phyloP scores from a whole-genome alignment of 164 flowering plant species.

The Macadamia integrifolia region DNA sequence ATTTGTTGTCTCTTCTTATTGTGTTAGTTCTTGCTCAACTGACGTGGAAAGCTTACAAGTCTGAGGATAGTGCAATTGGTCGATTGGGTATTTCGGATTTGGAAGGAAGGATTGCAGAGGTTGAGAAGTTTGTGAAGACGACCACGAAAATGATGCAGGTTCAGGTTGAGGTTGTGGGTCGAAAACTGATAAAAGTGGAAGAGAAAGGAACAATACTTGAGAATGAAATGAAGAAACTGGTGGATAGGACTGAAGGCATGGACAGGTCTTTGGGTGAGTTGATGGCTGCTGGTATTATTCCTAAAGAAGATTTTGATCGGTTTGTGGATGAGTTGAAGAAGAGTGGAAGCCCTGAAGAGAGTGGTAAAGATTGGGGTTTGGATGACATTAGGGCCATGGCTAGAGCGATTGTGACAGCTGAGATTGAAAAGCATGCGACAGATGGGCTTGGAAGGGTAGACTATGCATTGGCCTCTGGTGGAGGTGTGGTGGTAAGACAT shows the following conservation, averaged over 20 bases:
- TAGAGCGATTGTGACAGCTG: conserved; percentile 57
- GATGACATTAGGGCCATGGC: conserved; percentile 57
- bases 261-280: conserved; percentile 31
- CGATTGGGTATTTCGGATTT: conserved; percentile 31
- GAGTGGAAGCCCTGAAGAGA: conserved; percentile 1
- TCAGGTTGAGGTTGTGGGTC: conserved; percentile 50
- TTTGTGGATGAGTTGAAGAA: conserved; percentile 42
- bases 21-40: conserved; percentile 24
- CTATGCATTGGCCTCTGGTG: conserved; percentile 69
- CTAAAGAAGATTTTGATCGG: conserved; percentile 47
- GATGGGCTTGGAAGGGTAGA: conserved; percentile 86
- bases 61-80: conserved; percentile 12
- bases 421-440: conserved; percentile 77
- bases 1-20: conserved; percentile 41
- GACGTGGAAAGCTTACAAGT: conserved; percentile 27
- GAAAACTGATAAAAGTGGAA: conserved; percentile 26
- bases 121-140: conserved; percentile 54
- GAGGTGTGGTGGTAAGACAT: conserved; percentile 58
- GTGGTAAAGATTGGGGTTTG: conserved; percentile 31
- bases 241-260: conserved; percentile 21
- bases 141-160: conserved; percentile 62
- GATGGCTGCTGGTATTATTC: conserved; percentile 25
- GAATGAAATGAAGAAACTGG: conserved; percentile 33
- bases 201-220: conserved; percentile 14
- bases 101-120: conserved; percentile 50